Evolutionary conservation across 495 filamentous ascomycete species (phyloP).

Genomic region (Acidomyces sp.): DNA sequence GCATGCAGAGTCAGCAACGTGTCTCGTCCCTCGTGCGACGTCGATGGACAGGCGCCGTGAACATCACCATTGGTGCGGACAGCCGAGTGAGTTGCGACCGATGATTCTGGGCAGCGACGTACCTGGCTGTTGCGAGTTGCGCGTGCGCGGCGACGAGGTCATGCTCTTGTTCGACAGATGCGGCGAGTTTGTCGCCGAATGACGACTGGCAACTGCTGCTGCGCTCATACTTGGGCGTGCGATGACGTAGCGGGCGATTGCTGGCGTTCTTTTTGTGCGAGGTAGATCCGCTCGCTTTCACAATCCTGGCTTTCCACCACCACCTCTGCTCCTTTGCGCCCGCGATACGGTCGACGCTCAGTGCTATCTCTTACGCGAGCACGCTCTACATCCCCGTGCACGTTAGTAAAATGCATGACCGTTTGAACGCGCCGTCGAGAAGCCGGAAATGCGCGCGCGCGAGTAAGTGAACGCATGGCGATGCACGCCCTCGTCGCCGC

Average conservation of each 20-base stretch:
- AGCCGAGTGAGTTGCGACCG: not conserved
- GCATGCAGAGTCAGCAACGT: not conserved
- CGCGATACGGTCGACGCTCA: too few species aligned
- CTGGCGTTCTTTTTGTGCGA: too few species aligned
- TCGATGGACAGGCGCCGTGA: not conserved
- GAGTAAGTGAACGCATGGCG: too few species aligned
- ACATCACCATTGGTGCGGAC: not conserved
- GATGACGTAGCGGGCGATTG: not conserved
- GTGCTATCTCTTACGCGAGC: too few species aligned
- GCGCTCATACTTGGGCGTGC: slow-evolving; percentile 21
- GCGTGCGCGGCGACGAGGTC: slow-evolving; percentile 26
- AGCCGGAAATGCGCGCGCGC: too few species aligned
- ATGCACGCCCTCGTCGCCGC: too few species aligned
- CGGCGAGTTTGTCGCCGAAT: slow-evolving; percentile 22
- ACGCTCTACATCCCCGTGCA: too few species aligned
- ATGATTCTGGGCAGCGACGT: slow-evolving; percentile 9
- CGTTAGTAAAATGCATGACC: too few species aligned
- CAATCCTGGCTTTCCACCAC: too few species aligned
- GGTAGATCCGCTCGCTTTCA: too few species aligned
- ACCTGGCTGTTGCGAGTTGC: slow-evolving; percentile 24
- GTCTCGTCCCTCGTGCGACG: not conserved
- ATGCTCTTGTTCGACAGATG: slow-evolving; percentile 23
- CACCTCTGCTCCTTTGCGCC: too few species aligned
- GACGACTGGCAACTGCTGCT: slow-evolving; percentile 25
- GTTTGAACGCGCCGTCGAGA: too few species aligned